Evolutionary conservation across 257 asterid species (phyloP), one percentile per base, ranked within the genome.

Genomic region (Solanum bulbocastanum): DNA sequence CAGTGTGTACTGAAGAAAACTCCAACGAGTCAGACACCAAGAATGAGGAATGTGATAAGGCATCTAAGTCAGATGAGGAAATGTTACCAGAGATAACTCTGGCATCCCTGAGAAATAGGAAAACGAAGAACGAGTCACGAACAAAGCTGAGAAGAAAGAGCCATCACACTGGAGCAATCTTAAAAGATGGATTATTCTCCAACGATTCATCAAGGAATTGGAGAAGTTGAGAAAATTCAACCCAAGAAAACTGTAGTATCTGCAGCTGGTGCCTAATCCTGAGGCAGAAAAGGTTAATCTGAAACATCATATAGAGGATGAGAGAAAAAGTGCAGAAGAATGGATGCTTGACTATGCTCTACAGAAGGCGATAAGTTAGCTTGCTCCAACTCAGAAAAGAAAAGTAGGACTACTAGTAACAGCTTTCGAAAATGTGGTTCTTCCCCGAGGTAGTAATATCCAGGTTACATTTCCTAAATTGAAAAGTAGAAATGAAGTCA

Each of bases 281-380:
- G 96, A 92, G 35, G 90, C 93, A 76, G 98, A 94, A 87, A 96
- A 93, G 36, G 92, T 96, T 83, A 88, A 86, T 84, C 91, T 95
- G 46, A 93, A 98, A 60, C 95, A 87, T 84, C 99, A 91, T 88
- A 91, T 91, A 2, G 90, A 84, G 75, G 98, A 93, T 13, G 96
- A 88, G 89, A 95, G 92, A 90, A 97, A 92, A 86, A 95, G 16
- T 16, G 83, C 93, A 33, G 99, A 97, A 86, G 96, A 96, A 71
- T 97, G 99, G 99, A 97, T 97, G 99, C 98, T 97, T 86, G 99
- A 97, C 88, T 96, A 93, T 56, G 99, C 99, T 3, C 93, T 97
- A 90, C 98, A 93, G 68, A 98, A 94, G 87, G 99, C 95, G 12
- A 94, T 97, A 79, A 75, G 92, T 81, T 92, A 96, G 90, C 98